Base-by-base conservation (phyloP, 2,329 filamentous ascomycete species). In the Beauveria brongniartii region DNA sequence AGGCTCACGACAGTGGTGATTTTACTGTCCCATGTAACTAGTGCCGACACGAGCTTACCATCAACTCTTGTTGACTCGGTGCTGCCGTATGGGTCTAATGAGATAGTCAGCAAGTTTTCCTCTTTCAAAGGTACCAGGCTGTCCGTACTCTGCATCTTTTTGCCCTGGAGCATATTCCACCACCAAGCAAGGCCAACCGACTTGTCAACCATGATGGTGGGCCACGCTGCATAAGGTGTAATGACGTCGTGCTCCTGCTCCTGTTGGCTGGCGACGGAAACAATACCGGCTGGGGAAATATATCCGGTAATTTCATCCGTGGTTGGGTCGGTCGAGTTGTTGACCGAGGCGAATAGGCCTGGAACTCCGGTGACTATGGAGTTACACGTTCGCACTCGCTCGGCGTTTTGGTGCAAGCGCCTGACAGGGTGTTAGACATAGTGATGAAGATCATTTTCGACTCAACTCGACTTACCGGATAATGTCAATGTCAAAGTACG, bases 21-120 rank as follows among this genome's bases (percentile, higher is more conserved):
- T 59, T 78, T 78, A 64, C 74, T 77, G 55, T 77, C 75, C 75
- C 76, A 78, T 1, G 73, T 75, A 3, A 77, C 67, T 5, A 77
- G 70, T 1, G 73, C 72, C 1, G 74, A 75, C 20, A 75, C 71
- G 0, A 69, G 67, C 12, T 72, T 68, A 10, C 76, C 75, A 55
- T 78, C 75, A 1, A 74, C 64, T 18, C 73, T 67, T 5, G 72
- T 72, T 1, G 73, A 73, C 63, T 77, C 76, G 2, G 74, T 76
- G 65, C 73, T 77, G 12, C 75, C 75, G 24, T 74, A 77, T 0
- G 70, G 70, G 60, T 74, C 73, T 74, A 51, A 37, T 37, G 5
- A 1, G 14, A 41, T 5, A 16, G 53, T 58, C 12, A 59, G 48
- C 20, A 48, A 20, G 1, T 50, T 3, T 5, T n/a, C 22, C 46